phyloP scores from a whole-genome alignment of 2,329 filamentous ascomycete genomes.

The Myotisia sp. region DNA sequence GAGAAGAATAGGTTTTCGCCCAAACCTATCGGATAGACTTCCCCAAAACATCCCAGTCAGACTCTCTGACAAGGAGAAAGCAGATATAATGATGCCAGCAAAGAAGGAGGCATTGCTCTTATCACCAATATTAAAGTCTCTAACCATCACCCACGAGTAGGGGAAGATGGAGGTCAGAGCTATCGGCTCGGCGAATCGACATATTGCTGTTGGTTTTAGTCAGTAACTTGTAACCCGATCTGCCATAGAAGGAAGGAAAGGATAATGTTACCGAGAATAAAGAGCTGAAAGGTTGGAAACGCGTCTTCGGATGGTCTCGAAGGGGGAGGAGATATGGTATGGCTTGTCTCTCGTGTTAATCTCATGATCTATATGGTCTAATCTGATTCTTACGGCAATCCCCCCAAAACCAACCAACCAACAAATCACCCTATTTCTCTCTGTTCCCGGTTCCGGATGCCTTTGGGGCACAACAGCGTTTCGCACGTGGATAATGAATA shows the following conservation, averaged over 20 bases:
- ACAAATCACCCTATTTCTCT: too few relatives aligned
- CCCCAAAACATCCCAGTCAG: slow-evolving; percentile 62
- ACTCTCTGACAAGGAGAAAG: slow-evolving; percentile 69
- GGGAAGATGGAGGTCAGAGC: slow-evolving; percentile 87
- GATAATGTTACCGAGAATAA: slow-evolving; percentile 53
- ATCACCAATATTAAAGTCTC: slow-evolving; percentile 57
- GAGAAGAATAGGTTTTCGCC: slow-evolving; percentile 74
- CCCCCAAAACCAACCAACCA: too few relatives aligned
- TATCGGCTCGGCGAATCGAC: slow-evolving; percentile 82
- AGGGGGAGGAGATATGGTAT: slow-evolving; percentile 5
- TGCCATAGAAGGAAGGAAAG: background rate
- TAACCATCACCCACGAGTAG: slow-evolving; percentile 75
- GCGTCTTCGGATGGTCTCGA: slow-evolving; percentile 42
- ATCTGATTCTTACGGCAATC: slow-evolving; percentile 40
- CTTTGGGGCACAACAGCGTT: too few relatives aligned
- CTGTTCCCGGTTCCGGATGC: too few relatives aligned
- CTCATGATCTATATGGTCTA: slow-evolving; percentile 39
- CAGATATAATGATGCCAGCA: slow-evolving; percentile 73
- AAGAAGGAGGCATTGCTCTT: slow-evolving; percentile 71
- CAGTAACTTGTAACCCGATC: background rate
- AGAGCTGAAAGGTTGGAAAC: slow-evolving; percentile 71
- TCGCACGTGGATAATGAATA: too few relatives aligned
- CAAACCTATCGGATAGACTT: slow-evolving; percentile 59
- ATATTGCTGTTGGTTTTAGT: slow-evolving; percentile 50
- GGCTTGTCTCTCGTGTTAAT: slow-evolving; percentile 44